Base-by-base conservation (phyloP, 352 stramenopile genomes). In the Globisporangium cederbergense region DNA sequence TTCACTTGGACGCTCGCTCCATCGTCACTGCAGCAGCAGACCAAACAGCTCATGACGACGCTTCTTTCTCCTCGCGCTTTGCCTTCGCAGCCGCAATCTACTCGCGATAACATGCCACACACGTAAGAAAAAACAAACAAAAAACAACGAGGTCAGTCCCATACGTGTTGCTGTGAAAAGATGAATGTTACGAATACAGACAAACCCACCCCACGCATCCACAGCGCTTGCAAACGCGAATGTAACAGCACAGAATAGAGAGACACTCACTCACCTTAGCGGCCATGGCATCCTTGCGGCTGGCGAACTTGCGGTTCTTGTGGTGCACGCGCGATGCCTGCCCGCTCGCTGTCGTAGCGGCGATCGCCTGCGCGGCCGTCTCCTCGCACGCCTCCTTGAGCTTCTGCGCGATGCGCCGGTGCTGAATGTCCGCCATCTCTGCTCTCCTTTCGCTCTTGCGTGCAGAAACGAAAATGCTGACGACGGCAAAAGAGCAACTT, bases 301-400 rank as follows among this genome's bases (percentile, higher is more conserved):
- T 92, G 38, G 74, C 75, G 62, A 93, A 95, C 62, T 95, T 93
- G 72, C 79, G 76, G 62, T 92, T 92, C 62, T 93, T 95, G 78
- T 91, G 83, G 67, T 95, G 85, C 59, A 95, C 79, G 42, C 75
- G 81, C 54, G 74, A 78, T 1, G 86, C 86, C 62, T 95, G 83
- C 3, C 86, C 86, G 6, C 77, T 88, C 28, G 71, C 77, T 0
- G 70, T 88, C 14, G 86, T 93, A 11, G 86, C 86, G 9, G 75
- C 79, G 55, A 95, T 89, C 43, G 86, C 86, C 68, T 95, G 83
- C n/a, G 63, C 71, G 34, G 86, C 86, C 3, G 86, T 91, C 72
- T 95, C 86, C 72, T 91, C 83, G 58, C 86, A 95, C 42, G 86
- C 86, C 64, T 85, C 70, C 70, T 92, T 91, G 20, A 95, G 81